Conservation (phyloP, 108 stramenopile genomes). For the Cyclotella cryptica region DNA sequence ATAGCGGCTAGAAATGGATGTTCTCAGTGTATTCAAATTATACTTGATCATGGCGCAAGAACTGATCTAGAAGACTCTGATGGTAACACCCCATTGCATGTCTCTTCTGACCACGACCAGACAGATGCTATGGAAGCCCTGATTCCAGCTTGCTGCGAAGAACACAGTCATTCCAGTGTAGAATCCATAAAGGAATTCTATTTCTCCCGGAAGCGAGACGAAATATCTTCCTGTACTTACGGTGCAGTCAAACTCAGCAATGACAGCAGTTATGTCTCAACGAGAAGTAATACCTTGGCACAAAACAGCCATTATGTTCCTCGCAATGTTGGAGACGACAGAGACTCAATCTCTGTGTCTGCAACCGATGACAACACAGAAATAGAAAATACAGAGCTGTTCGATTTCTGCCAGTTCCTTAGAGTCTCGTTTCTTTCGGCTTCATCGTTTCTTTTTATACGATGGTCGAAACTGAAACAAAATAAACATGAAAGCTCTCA, state of each 20-base stretch:
- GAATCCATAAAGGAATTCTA: conserved; percentile 1
- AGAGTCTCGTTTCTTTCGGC: background rate
- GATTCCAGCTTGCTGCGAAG: conserved; percentile 11
- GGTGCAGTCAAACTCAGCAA: background rate
- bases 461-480: background rate
- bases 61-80: conserved; percentile 8
- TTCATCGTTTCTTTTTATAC: too few relatives aligned
- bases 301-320: conserved; percentile 21
- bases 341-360: background rate
- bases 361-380: background rate
- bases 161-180: conserved; percentile 24
- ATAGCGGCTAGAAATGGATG: conserved; percentile 27
- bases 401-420: background rate
- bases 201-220: background rate
- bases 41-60: conserved; percentile 22
- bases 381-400: background rate
- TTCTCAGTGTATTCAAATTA: conserved; percentile 10
- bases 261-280: conserved; percentile 36
- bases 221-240: background rate
- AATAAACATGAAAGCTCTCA: background rate
- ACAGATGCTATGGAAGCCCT: conserved; percentile 21
- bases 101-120: conserved; percentile 8
- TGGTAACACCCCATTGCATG: conserved; percentile 28
- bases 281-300: conserved; percentile 23
- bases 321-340: conserved; percentile 22